These are phyloP conservation scores for Ligustrum vulgare DNA, from an alignment of 257 asterid species.

Conservation along the genomic window DNA sequence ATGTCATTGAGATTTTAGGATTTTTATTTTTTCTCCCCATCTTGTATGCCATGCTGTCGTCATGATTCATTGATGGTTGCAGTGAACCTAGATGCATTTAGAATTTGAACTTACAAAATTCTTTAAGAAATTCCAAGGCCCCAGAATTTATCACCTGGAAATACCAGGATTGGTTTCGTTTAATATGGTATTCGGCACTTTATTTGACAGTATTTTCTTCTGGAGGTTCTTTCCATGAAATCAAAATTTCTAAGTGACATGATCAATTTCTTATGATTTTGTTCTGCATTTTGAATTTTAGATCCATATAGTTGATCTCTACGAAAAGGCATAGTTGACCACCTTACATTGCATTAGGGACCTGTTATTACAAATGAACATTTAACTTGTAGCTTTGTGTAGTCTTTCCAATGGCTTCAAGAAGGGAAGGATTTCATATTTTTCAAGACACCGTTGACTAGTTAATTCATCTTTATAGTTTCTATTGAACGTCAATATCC, in stretches of 20 bases:
- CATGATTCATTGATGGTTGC: background rate
- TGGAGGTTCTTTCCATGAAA: background rate
- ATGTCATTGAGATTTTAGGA: background rate
- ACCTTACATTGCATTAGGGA: background rate
- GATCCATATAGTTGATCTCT: background rate
- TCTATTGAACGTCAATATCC: background rate
- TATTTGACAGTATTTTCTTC: background rate
- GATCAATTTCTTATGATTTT: background rate
- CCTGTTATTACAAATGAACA: background rate
- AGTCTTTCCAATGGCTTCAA: background rate
- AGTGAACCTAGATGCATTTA: background rate
- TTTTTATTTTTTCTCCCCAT: background rate
- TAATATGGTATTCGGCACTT: background rate
- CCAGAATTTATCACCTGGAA: background rate
- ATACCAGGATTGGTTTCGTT: background rate
- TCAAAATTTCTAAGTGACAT: background rate
- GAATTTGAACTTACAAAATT: background rate
- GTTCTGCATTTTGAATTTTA: background rate
- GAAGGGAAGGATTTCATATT: background rate
- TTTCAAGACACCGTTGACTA: background rate
- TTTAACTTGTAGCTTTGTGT: background rate
- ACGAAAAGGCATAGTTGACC: background rate
- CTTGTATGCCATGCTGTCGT: background rate
- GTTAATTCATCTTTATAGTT: background rate
- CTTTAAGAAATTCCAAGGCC: background rate